These are phyloP conservation scores for Starmera pachycereana DNA, from an alignment of 805 yeast species.

Conservation along the genomic window DNA sequence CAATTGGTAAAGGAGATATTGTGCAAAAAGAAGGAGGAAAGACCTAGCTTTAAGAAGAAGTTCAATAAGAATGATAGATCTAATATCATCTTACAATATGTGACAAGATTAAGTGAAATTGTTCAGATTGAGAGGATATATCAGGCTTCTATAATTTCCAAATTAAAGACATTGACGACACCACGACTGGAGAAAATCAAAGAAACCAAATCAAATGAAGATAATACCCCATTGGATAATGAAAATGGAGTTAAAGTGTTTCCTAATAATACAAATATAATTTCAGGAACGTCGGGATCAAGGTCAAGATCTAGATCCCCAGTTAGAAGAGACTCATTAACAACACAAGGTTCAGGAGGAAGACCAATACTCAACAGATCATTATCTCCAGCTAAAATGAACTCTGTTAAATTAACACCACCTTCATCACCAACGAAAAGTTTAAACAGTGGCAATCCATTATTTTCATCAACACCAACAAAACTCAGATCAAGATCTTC, in stretches of 20 bases:
- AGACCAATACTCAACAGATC: constrained; percentile 1
- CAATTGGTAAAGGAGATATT: constrained; percentile 29
- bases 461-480: constrained; percentile 4
- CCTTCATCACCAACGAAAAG: constrained; percentile 7
- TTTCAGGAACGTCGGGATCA: constrained; percentile 2
- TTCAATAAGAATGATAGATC: constrained; percentile 33
- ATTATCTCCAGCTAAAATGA: constrained; percentile 9
- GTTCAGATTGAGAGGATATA: constrained; percentile 60
- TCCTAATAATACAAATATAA: constrained; percentile 3
- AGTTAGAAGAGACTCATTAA: constrained; percentile 8
- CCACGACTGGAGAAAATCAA: constrained; percentile 7
- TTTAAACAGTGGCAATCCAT: not conserved
- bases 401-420: constrained; percentile 5
- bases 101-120: constrained; percentile 42
- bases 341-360: constrained; percentile 1
- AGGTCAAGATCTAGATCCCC: constrained; percentile 16
- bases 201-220: constrained; percentile 3
- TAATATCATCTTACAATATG: constrained; percentile 35
- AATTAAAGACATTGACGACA: constrained; percentile 7
- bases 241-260: constrained; percentile 10
- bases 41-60: constrained; percentile 12
- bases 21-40: constrained; percentile 14
- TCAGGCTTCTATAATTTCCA: constrained; percentile 28
- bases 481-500: constrained; percentile 15
- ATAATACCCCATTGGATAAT: not conserved